Evolutionary conservation across 1,139 yeast species (phyloP).

Genomic region (Kodamaea sp.): DNA sequence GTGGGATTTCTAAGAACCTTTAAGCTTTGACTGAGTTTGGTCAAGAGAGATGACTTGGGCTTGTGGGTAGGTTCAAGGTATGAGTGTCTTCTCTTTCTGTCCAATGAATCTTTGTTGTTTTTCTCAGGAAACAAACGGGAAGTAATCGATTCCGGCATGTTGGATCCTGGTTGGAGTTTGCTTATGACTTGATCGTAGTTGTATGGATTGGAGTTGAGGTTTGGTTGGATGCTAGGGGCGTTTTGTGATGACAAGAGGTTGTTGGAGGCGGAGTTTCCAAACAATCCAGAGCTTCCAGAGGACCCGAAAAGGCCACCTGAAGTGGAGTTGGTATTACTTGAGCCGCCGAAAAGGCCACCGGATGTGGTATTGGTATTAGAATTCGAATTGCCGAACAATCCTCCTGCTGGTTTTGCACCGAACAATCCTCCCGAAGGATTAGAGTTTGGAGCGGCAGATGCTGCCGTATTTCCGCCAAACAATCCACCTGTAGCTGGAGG

Average conservation of each 20-base stretch:
- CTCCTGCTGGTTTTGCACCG: constrained; percentile 5
- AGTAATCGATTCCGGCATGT: constrained; percentile 44
- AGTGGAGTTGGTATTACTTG: neutral
- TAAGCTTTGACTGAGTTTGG: constrained; percentile 40
- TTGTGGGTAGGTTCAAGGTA: constrained; percentile 12
- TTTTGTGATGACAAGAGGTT: constrained; percentile 9
- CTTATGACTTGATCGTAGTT: constrained; percentile 26
- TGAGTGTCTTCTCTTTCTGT: constrained; percentile 23
- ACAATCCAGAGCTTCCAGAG: constrained; percentile 11
- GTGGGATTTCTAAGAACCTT: constrained; percentile 31
- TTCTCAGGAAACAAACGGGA: constrained; percentile 24
- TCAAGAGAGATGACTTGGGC: constrained; percentile 30
- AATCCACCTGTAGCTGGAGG: constrained; percentile 5
- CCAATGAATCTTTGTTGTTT: constrained; percentile 14
- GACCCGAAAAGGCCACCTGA: constrained; percentile 24
- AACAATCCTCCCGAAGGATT: neutral
- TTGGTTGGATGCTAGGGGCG: constrained; percentile 6
- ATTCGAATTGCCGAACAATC: constrained; percentile 6
- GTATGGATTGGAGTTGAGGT: constrained; percentile 25
- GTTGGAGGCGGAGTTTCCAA: constrained; percentile 12
- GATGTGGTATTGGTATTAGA: constrained; percentile 1
- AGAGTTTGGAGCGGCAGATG: no score
- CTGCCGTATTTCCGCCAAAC: constrained; percentile 4
- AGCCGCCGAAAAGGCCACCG: constrained; percentile 5
- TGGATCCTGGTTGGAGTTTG: constrained; percentile 15